These are phyloP conservation scores for Bruguiera parviflora DNA, from an alignment of 345 rosid genomes.

Conservation along the genomic window DNA sequence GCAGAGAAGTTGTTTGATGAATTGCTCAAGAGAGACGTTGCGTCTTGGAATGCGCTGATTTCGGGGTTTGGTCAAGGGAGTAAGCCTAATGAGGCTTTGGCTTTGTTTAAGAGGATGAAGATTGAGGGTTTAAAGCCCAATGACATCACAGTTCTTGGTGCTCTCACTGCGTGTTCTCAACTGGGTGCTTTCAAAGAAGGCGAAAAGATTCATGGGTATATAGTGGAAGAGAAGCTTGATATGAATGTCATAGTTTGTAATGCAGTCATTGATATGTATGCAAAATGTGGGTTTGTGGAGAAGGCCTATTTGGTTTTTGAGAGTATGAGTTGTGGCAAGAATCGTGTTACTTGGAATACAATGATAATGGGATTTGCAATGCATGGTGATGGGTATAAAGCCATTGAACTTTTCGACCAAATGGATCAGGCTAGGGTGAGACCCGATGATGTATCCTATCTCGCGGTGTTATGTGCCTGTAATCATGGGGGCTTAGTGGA, in stretches of 20 bases:
- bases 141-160: conserved; percentile 71
- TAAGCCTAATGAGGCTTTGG: conserved; percentile 58
- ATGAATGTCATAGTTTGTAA: conserved; percentile 59
- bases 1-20: conserved; percentile 70
- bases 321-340: conserved; percentile 41
- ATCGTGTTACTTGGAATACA: conserved; percentile 79
- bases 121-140: conserved; percentile 48
- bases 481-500: conserved; percentile 85
- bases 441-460: conserved; percentile 64
- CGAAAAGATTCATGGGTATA: conserved; percentile 43
- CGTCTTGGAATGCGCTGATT: conserved; percentile 85
- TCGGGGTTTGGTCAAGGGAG: conserved; percentile 66
- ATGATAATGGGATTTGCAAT: conserved; percentile 85
- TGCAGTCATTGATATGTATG: conserved; percentile 77
- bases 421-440: conserved; percentile 41
- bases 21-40: conserved; percentile 64
- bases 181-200: conserved; percentile 73
- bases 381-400: conserved; percentile 66
- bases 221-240: conserved; percentile 50
- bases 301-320: conserved; percentile 58
- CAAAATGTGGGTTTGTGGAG: conserved; percentile 73
- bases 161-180: conserved; percentile 72
- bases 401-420: conserved; percentile 55
- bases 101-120: conserved; percentile 55
- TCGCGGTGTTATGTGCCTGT: conserved; percentile 66